These are phyloP conservation scores for Coniochaeta sp. DNA, from an alignment of 2,329 filamentous ascomycete species.

Conservation along the genomic window DNA sequence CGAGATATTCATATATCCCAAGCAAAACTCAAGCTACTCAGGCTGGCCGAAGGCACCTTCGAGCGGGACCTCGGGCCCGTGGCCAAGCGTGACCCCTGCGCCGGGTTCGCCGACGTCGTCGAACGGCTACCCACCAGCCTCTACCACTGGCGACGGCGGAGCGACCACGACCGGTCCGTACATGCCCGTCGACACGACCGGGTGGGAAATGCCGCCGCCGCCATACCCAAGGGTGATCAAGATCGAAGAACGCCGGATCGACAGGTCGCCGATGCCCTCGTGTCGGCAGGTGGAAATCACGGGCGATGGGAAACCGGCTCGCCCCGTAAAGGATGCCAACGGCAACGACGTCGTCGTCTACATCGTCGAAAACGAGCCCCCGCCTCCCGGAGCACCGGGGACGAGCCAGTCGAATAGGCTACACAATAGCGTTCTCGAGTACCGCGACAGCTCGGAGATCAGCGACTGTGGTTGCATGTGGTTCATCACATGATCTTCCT, in stretches of 20 bases:
- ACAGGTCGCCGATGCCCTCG: slow-evolving; percentile 25
- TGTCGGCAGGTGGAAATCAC: slow-evolving; percentile 43
- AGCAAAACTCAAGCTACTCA: slow-evolving; percentile 41
- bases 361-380: slow-evolving; percentile 32
- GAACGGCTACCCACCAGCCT: background rate
- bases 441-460: slow-evolving; percentile 24
- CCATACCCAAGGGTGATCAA: slow-evolving; percentile 46
- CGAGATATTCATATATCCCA: slow-evolving; percentile 49
- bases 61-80: background rate
- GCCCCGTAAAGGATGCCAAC: slow-evolving; percentile 25
- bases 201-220: slow-evolving; percentile 16
- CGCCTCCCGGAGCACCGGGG: slow-evolving; percentile 1
- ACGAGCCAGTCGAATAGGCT: background rate
- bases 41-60: slow-evolving; percentile 20
- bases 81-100: background rate
- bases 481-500: slow-evolving; percentile 34
- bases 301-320: slow-evolving; percentile 25
- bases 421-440: background rate
- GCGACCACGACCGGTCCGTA: slow-evolving; percentile 9
- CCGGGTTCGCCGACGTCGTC: background rate
- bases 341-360: slow-evolving; percentile 32
- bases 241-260: slow-evolving; percentile 43
- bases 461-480: slow-evolving; percentile 47
- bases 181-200: slow-evolving; percentile 5
- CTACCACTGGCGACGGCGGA: slow-evolving; percentile 3